Evolutionary conservation across 176 grass and related monocot species (phyloP).

Genomic region (Dendrocalamus sinicus): DNA sequence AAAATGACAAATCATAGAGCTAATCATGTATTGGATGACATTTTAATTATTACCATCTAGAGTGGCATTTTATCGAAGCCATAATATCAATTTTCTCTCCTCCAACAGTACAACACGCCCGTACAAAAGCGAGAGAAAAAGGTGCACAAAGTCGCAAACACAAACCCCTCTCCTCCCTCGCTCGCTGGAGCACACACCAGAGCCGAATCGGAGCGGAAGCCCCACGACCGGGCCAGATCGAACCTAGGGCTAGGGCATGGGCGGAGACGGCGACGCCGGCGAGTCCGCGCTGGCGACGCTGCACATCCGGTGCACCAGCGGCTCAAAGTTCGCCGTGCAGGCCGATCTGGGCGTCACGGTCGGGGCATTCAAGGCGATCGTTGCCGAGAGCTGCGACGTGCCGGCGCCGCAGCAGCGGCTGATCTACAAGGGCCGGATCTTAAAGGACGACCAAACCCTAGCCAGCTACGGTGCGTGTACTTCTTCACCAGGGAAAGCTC

Average conservation of each 20-base stretch:
- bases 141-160: not conserved
- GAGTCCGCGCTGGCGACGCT: constrained; percentile 46
- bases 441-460: constrained; percentile 75
- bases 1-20: too few relatives aligned
- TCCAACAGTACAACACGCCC: constrained; percentile 24
- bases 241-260: constrained; percentile 55
- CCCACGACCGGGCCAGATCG: constrained; percentile 33
- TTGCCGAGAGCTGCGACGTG: constrained; percentile 65
- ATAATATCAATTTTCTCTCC: not conserved
- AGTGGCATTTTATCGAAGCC: too few relatives aligned
- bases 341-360: constrained; percentile 54
- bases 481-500: not conserved
- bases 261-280: constrained; percentile 37
- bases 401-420: constrained; percentile 69
- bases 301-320: constrained; percentile 65
- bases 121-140: constrained; percentile 29
- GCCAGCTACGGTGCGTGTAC: constrained; percentile 57
- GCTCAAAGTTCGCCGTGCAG: constrained; percentile 63
- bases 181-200: not conserved
- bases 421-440: constrained; percentile 79
- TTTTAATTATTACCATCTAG: too few relatives aligned
- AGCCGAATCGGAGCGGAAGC: constrained; percentile 29
- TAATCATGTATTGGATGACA: too few relatives aligned
- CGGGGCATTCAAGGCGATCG: constrained; percentile 56
- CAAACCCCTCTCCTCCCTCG: not conserved